Base-by-base conservation (phyloP, 2,329 filamentous ascomycete species). In the Ophiostoma himal-ulmi region DNA sequence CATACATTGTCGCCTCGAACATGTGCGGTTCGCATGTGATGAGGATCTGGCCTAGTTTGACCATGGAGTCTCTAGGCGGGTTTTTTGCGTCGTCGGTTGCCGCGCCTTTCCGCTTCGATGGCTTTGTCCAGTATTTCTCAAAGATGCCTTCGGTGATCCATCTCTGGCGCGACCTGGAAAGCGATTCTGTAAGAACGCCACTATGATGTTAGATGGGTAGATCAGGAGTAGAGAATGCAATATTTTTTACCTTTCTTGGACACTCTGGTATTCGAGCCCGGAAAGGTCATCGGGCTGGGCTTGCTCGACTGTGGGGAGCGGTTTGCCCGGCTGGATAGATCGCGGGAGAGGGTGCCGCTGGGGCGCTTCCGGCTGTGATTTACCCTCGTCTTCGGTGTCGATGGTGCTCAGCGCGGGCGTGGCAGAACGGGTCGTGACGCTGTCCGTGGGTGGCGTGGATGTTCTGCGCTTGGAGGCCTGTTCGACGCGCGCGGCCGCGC, bases 11-110 rank as follows among this genome's bases (percentile, higher is more conserved):
- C 20, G 91, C 91, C 74, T 93, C 90, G 75, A 95, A 87, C 62
- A 91, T 86, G 77, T 95, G 91, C 64, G 92, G 92, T 78, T 94
- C 92, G 72, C 94, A 88, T 30, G 88, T 90, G 73, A 96, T 88
- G 44, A 88, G 88, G 73, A 91, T 88, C 74, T 86, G 86, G 74
- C 92, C 92, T 30, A 92, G 85, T 78, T 89, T 91, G 73, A 85
- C 82, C 88, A 93, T 92, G 73, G 85, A 88, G 65, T 92, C 86
- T 78, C 91, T 88, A 73, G 88, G 80, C 1, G 89, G 89, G 75
- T 91, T 91, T 74, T 88, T 87, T 6, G 85, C 82, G 68, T 89
- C 86, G 75, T 89, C 88, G 70, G 85, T 84, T 34, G 88, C 78
- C 2, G 86, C 85, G 62, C 89, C 88, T 78, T 90, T 91, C 73